Percentiles rank a stretch among this genome's conserved stretches.
phyloP scores from a whole-genome alignment of 176 grass and related monocot genomes.

The Musa itinerans region DNA sequence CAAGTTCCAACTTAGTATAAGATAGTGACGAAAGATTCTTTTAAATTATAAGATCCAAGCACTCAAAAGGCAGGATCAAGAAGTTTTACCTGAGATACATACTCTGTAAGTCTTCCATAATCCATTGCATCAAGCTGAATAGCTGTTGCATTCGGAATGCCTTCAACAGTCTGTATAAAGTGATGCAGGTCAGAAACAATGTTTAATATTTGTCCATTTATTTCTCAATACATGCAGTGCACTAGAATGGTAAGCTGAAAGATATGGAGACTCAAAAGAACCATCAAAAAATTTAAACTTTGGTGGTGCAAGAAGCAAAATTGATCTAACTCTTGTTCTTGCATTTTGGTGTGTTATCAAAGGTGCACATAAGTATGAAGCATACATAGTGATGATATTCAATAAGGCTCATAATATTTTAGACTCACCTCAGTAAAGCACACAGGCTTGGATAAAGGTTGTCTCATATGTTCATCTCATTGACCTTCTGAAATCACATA shows the following conservation, averaged over 20 bases:
- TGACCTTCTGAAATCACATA: too few relatives aligned
- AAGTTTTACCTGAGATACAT: conserved; percentile 62
- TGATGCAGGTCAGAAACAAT: conserved; percentile 19
- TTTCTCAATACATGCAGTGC: background rate
- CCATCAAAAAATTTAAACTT: background rate
- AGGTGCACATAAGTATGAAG: background rate
- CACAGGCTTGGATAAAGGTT: too few relatives aligned
- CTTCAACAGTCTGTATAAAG: conserved; percentile 59
- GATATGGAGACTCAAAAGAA: background rate
- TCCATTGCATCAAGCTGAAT: conserved; percentile 70
- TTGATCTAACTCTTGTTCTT: background rate
- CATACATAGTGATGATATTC: background rate
- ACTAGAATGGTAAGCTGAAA: background rate
- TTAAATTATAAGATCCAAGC: background rate
- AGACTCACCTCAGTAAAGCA: too few relatives aligned
- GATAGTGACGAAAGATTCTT: background rate
- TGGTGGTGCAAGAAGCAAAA: background rate
- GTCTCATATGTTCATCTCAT: too few relatives aligned
- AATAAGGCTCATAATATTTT: too few relatives aligned
- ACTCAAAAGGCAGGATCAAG: conserved; percentile 1
- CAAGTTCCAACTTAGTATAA: background rate
- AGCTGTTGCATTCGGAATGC: conserved; percentile 74
- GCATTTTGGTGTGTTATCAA: background rate
- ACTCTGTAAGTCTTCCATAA: conserved; percentile 45
- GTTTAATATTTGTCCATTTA: background rate